Percentiles rank a stretch among this genome's conserved stretches.
Conservation (phyloP, 306 rosid species). For the Malus orientalis region DNA sequence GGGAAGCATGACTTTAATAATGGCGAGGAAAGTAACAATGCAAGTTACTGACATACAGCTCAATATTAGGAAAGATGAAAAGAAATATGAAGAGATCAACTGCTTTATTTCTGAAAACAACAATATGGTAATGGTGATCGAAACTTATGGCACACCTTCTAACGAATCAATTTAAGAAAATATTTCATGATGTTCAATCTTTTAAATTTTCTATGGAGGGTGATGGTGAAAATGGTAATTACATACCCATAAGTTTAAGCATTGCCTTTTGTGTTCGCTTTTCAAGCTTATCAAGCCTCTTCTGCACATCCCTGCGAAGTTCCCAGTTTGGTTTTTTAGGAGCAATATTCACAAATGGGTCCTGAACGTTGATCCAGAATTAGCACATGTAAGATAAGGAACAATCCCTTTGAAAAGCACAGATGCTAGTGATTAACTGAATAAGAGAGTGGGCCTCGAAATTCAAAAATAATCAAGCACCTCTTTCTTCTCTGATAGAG, state of each 20-base stretch:
- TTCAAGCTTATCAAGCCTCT: slow-evolving; percentile 93
- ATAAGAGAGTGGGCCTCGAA: background rate
- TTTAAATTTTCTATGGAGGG: background rate
- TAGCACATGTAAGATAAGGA: background rate
- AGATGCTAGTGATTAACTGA: background rate
- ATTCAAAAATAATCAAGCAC: slow-evolving; percentile 14
- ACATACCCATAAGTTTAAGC: slow-evolving; percentile 66
- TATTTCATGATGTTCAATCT: background rate
- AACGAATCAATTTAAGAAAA: background rate
- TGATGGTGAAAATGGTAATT: background rate
- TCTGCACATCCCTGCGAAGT: slow-evolving; percentile 86
- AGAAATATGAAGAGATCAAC: background rate
- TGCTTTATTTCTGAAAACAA: background rate
- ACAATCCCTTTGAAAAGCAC: background rate
- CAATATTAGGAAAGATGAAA: background rate
- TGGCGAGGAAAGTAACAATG: background rate
- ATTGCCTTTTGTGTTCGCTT: slow-evolving; percentile 81
- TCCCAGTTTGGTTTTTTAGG: slow-evolving; percentile 99
- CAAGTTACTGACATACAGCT: too few species aligned
- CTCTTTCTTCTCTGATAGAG: slow-evolving; percentile 39
- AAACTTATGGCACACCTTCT: too few species aligned
- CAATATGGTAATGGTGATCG: too few species aligned
- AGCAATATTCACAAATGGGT: slow-evolving; percentile 89
- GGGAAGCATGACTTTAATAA: background rate
- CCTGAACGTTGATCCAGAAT: slow-evolving; percentile 34